Conservation (phyloP, 2,329 filamentous ascomycete species). For the Cladosporium sp. region DNA sequence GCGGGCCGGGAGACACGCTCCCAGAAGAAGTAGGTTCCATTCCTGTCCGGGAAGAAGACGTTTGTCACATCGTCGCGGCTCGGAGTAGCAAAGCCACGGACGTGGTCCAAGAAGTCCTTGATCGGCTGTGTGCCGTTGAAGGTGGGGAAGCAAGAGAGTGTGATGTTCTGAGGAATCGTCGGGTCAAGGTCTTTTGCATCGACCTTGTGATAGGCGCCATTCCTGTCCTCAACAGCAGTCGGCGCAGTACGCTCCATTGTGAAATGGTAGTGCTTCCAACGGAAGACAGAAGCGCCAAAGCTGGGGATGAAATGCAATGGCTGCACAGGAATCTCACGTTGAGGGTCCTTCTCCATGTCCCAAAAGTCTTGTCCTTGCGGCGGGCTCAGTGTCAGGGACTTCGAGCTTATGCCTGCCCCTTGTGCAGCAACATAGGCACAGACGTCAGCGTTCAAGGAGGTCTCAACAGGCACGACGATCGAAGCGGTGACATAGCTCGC, state of each 20-base stretch:
- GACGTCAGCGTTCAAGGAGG: background rate
- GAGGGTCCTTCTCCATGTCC: background rate
- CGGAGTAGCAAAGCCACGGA: background rate
- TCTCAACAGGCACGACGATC: background rate
- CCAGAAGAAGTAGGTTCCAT: background rate
- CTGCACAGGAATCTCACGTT: background rate
- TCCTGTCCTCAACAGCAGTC: background rate
- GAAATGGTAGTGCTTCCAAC: background rate
- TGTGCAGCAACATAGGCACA: background rate
- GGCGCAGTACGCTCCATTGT: background rate
- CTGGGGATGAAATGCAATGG: constrained; percentile 24
- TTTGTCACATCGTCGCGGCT: background rate
- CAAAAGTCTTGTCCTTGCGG: background rate
- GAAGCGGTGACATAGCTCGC: background rate
- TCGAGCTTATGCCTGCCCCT: background rate
- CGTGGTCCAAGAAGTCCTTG: background rate
- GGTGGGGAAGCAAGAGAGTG: background rate
- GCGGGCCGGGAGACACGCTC: constrained; percentile 45
- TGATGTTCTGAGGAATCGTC: background rate
- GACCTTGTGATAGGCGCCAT: background rate
- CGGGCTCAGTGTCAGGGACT: background rate
- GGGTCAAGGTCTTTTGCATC: constrained; percentile 20
- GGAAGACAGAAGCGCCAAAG: constrained; percentile 20
- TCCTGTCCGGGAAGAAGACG: background rate
- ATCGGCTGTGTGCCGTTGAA: background rate